Evolutionary conservation across 2,329 filamentous ascomycete genomes (phyloP).

Genomic region (Leptosphaerulina australis): DNA sequence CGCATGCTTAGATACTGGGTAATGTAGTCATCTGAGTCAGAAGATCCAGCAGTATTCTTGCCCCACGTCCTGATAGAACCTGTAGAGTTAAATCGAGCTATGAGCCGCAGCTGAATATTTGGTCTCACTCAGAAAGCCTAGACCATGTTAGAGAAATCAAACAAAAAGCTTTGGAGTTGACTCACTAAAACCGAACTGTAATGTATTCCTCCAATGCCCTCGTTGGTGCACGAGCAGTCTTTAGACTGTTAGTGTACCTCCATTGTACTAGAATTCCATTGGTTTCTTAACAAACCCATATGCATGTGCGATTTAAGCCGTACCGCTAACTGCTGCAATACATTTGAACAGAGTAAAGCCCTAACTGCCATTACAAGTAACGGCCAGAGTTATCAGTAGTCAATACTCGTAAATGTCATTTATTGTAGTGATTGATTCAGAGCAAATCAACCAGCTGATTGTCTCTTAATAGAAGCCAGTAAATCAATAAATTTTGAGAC

Average conservation of each 20-base stretch:
- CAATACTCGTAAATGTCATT: no score
- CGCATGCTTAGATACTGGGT: slow-evolving; percentile 55
- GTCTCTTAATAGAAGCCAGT: no score
- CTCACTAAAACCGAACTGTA: slow-evolving; percentile 60
- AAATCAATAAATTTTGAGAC: no score
- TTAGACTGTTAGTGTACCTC: slow-evolving; percentile 58
- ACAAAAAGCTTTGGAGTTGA: not conserved
- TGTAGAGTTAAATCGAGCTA: slow-evolving; percentile 61
- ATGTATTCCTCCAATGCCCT: slow-evolving; percentile 45
- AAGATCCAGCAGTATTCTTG: slow-evolving; percentile 49
- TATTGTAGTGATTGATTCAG: no score
- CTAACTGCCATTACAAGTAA: slow-evolving; percentile 33
- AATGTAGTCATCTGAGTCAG: slow-evolving; percentile 54
- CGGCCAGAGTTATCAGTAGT: no score
- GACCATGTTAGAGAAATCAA: not conserved
- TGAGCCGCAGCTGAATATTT: slow-evolving; percentile 58
- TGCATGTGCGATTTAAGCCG: slow-evolving; percentile 22
- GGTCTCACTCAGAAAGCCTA: slow-evolving; percentile 51
- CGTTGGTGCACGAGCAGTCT: slow-evolving; percentile 58
- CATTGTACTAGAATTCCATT: slow-evolving; percentile 30
- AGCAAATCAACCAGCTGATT: no score
- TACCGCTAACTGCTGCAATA: slow-evolving; percentile 55
- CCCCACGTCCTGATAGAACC: slow-evolving; percentile 62
- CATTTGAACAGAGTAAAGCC: slow-evolving; percentile 50
- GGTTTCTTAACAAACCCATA: not conserved